Base-by-base conservation (phyloP, 1,284 basidiomycete genomes). In the Fomitopsis schrenkii region DNA sequence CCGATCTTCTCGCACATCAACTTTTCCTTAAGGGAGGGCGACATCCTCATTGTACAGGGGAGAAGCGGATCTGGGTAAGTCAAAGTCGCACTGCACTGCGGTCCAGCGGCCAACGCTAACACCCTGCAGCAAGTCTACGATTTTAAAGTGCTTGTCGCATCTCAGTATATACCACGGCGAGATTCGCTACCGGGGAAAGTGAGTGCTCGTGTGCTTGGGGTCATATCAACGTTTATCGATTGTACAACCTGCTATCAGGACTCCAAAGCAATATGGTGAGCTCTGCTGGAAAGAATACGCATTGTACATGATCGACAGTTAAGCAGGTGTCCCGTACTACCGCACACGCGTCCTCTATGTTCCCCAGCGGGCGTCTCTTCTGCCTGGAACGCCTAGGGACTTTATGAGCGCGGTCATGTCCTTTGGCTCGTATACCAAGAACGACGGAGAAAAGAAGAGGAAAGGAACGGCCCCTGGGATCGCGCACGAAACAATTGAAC, bases 111-210 rank as follows among this genome's bases (percentile, higher is more conserved):
- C 22, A n/a, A 26, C 19, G 14, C 54, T 55, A 12, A 61, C 26
- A 30, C 17, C 15, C 14, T 10, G 44, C n/a, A 87, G 87, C 50
- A 94, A 94, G 72, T 89, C 91, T 0, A 94, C 92, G 0, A 72
- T 94, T 48, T 71, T 95, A 50, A 95, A 94, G 73, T 93, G 91
- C 67, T 80, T 95, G 28, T 85, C 92, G 36, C 90, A 94, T 75
- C 77, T 95, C 26, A 85, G 85, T 63, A 74, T 91, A 4, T 92
- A 92, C 69, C 76, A 79, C 4, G 93, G 93, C 3, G 77, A 85
- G 53, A 79, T 93, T 46, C 65, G 82, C 5, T 86, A 88, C 66
- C 76, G 80, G 68, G 91, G 88, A 73, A 83, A 82, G 91, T 90
- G 65, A 66, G 81, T 76, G 17, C 60, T 28, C 19, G 33, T 19